These are phyloP conservation scores for Vickermania ingenoplastis DNA, from an alignment of 208 protist genomes.

Conservation along the genomic window DNA sequence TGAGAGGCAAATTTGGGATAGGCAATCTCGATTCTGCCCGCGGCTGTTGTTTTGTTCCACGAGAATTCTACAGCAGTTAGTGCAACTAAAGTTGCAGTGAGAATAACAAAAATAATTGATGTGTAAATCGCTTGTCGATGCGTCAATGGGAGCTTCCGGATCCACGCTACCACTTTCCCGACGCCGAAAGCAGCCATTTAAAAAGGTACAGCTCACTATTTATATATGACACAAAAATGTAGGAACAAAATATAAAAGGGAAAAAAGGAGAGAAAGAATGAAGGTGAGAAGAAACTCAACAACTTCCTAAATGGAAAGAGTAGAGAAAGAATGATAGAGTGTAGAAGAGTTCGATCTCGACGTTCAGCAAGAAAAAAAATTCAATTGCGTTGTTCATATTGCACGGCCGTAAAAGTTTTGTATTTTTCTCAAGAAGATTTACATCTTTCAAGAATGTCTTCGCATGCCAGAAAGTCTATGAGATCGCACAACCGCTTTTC, in stretches of 20 bases:
- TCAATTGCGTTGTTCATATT: no score
- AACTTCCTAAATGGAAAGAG: not conserved
- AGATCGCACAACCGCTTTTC: no score
- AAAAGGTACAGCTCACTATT: no score
- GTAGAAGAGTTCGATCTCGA: not conserved
- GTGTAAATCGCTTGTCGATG: not conserved
- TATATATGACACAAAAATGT: no score
- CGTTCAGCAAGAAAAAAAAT: not conserved
- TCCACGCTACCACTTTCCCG: not conserved
- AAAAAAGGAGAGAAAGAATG: not conserved
- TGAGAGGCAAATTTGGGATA: slow-evolving; percentile 1
- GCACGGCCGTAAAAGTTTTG: no score
- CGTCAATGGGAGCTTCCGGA: not conserved
- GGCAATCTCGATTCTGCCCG: not conserved
- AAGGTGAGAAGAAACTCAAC: not conserved
- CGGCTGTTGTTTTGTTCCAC: slow-evolving; percentile 1
- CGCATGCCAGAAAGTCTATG: no score
- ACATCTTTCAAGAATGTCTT: no score
- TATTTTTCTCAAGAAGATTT: no score
- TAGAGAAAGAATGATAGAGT: not conserved
- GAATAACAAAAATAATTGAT: slow-evolving; percentile 4
- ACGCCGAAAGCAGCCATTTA: not conserved
- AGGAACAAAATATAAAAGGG: not conserved
- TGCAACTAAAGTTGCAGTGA: not conserved
- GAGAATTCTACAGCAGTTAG: not conserved